phyloP scores from a whole-genome alignment of 805 yeast species.

The Jamesozyma piceae region DNA sequence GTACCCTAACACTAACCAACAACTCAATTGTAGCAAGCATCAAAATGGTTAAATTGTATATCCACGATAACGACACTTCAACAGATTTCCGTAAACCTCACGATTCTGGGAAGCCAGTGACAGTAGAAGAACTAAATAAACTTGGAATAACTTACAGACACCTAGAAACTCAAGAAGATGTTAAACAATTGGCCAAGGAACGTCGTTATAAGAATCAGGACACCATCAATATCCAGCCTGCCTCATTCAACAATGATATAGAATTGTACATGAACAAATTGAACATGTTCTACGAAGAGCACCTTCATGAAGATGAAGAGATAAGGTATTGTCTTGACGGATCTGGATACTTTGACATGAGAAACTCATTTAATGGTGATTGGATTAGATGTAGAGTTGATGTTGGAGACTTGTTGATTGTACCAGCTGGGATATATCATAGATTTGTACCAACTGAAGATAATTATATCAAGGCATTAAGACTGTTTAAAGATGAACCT shows the following conservation, averaged over 20 bases:
- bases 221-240: slow-evolving; percentile 48
- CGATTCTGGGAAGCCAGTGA: slow-evolving; percentile 54
- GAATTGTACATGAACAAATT: slow-evolving; percentile 54
- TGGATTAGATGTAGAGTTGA: slow-evolving; percentile 73
- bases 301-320: slow-evolving; percentile 94
- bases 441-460: slow-evolving; percentile 68
- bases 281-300: slow-evolving; percentile 68
- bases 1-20: too few relatives aligned
- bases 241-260: slow-evolving; percentile 53
- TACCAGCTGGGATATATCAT: slow-evolving; percentile 93
- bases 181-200: slow-evolving; percentile 56
- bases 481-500: slow-evolving; percentile 90
- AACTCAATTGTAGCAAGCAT: too few relatives aligned
- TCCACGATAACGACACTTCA: slow-evolving; percentile 52
- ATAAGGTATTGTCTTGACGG: slow-evolving; percentile 86
- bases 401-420: slow-evolving; percentile 54
- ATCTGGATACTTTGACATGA: slow-evolving; percentile 83
- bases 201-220: slow-evolving; percentile 79
- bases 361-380: slow-evolving; percentile 41
- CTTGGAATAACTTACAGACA: slow-evolving; percentile 64
- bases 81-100: slow-evolving; percentile 61
- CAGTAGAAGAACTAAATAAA: slow-evolving; percentile 39
- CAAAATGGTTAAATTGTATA: slow-evolving; percentile 47
- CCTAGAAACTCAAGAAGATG: slow-evolving; percentile 41
- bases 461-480: slow-evolving; percentile 62